Evolutionary conservation across 2,329 filamentous ascomycete genomes (phyloP).

Genomic region (Epichloe festucae): DNA sequence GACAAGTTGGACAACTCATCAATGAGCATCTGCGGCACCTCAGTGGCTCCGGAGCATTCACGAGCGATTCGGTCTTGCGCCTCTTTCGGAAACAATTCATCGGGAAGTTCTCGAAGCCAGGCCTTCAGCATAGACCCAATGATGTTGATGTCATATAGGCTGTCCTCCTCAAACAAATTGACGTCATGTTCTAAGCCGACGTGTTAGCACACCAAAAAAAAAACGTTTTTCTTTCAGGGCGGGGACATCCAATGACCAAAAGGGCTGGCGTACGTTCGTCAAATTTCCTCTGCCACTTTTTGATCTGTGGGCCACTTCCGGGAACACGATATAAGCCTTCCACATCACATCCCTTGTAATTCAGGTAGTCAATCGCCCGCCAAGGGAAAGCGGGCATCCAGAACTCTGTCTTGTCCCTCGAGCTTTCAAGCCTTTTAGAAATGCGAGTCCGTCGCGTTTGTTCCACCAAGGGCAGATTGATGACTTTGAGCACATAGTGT

Average conservation of each 20-base stretch:
- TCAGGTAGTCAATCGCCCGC: conserved; percentile 91
- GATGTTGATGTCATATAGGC: conserved; percentile 92
- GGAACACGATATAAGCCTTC: conserved; percentile 89
- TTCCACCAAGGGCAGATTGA: conserved; percentile 75
- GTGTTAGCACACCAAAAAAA: background rate
- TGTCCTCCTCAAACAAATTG: conserved; percentile 74
- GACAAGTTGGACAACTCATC: conserved; percentile 90
- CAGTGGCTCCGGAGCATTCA: conserved; percentile 66
- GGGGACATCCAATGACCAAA: background rate
- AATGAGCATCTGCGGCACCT: conserved; percentile 72
- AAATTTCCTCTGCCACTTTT: conserved; percentile 86
- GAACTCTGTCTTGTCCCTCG: conserved; percentile 90
- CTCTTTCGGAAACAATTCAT: conserved; percentile 80
- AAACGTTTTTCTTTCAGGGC: background rate
- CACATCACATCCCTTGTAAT: conserved; percentile 86
- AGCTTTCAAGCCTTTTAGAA: conserved; percentile 75
- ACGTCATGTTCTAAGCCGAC: conserved; percentile 59
- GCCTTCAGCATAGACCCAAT: conserved; percentile 93
- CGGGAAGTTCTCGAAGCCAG: conserved; percentile 88
- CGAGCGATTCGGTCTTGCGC: conserved; percentile 69
- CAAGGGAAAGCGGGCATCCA: conserved; percentile 97
- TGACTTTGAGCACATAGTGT: conserved; percentile 71
- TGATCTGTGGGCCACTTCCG: conserved; percentile 79
- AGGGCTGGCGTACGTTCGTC: conserved; percentile 51
- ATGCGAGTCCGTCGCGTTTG: conserved; percentile 87